Base-by-base conservation (phyloP, 2,329 filamentous ascomycete species). In the Aspergillus sp. region DNA sequence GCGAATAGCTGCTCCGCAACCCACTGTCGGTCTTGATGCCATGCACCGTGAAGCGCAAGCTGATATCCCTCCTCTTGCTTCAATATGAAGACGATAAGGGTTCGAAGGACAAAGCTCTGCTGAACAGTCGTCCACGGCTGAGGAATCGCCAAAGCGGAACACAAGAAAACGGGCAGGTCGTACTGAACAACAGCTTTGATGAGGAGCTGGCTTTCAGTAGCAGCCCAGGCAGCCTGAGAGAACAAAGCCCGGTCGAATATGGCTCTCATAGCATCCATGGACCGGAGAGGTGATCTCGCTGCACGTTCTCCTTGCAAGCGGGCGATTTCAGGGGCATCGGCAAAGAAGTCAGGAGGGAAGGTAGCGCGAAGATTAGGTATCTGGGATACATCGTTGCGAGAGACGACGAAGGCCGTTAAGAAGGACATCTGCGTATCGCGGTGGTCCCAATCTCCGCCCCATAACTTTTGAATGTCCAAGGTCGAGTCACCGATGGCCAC, bases 341-440 rank as follows among this genome's bases (percentile, higher is more conserved):
- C 67, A 48, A 81, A 82, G 26, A 80, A 74, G 31, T 75, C 69
- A 17, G 69, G 43, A 2, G 78, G 76, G 53, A 95, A 93, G 2
- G 86, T 85, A 15, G 78, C 73, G 35, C 83, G 75, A 22, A 96
- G 71, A 20, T 81, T 77, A 1, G 86, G 89, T 37, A 96, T 91
- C 22, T 82, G 82, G 8, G 79, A 82, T 3, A 85, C 82, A 55
- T 96, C 86, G 15, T 94, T 71, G 8, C 74, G 75, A 35, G 88
- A 72, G 3, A 82, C 83, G 14, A 89, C 71, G 55, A 89, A 95
- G 12, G 86, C 86, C 42, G 82, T 81, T 33, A 96, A 75, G 55
- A 96, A 95, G n/a, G 88, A 93, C 22, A 98, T 67, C 44, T 96
- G 89, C 0, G 91, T 85, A 41, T 93, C 79, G 10, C 82, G 75